These are phyloP conservation scores for Yamadazyma sp. DNA, from an alignment of 805 yeast species.

Conservation along the genomic window DNA sequence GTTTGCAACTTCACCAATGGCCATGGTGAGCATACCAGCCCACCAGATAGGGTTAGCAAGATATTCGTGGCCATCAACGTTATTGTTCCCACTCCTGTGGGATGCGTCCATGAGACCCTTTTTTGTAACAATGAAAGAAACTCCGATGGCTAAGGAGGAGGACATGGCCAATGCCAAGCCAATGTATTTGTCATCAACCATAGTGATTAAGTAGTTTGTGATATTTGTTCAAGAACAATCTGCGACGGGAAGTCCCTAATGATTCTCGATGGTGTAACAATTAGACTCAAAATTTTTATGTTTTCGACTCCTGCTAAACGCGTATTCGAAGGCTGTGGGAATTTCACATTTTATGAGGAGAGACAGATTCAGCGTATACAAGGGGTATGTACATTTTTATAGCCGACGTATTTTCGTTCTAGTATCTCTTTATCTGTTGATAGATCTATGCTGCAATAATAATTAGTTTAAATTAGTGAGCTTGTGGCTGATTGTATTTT, in stretches of 20 bases:
- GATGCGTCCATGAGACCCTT: slow-evolving; percentile 77
- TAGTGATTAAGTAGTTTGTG: no score
- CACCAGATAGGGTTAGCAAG: slow-evolving; percentile 88
- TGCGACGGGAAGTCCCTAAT: no score
- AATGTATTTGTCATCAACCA: slow-evolving; percentile 80
- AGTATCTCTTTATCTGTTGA: no score
- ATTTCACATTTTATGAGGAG: no score
- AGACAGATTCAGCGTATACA: no score
- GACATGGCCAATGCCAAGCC: slow-evolving; percentile 87
- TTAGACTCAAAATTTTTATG: slow-evolving; percentile 1
- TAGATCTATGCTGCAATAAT: no score
- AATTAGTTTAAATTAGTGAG: no score
- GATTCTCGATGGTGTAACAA: no score
- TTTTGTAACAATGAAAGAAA: slow-evolving; percentile 86
- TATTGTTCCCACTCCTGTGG: slow-evolving; percentile 51
- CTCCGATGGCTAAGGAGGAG: slow-evolving; percentile 86
- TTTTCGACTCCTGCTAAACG: slow-evolving; percentile 1
- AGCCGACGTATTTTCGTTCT: no score
- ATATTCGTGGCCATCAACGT: slow-evolving; percentile 74
- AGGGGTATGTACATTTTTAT: no score
- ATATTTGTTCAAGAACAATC: no score
- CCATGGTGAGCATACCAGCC: slow-evolving; percentile 90
- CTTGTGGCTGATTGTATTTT: no score
- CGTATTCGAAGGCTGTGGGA: slow-evolving; percentile 6
- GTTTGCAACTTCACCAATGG: slow-evolving; percentile 86